These are phyloP conservation scores for Didymosphaeria variabile DNA, from an alignment of 2,329 filamentous ascomycete species.

Conservation along the genomic window DNA sequence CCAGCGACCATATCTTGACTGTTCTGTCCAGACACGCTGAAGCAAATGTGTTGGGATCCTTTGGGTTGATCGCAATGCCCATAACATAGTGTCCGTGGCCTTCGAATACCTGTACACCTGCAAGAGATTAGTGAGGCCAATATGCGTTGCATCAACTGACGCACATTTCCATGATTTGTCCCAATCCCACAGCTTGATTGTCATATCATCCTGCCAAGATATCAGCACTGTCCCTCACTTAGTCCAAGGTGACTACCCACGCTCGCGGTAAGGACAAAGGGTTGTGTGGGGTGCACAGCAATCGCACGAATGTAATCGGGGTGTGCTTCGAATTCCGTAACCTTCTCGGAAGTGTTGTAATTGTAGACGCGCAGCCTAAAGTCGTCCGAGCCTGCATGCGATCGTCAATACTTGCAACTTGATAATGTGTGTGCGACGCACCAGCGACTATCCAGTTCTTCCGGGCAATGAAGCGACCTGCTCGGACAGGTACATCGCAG, in stretches of 20 bases:
- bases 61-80: slow-evolving; percentile 96
- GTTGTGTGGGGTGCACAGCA: slow-evolving; percentile 91
- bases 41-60: slow-evolving; percentile 80
- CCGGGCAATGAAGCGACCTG: slow-evolving; percentile 92
- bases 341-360: slow-evolving; percentile 99
- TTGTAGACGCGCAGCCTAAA: slow-evolving; percentile 87
- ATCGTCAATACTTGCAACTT: slow-evolving; percentile 28
- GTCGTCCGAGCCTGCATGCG: slow-evolving; percentile 73
- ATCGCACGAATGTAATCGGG: slow-evolving; percentile 99
- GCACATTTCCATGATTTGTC: slow-evolving; percentile 94
- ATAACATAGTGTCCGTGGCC: slow-evolving; percentile 97
- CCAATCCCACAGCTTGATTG: slow-evolving; percentile 98
- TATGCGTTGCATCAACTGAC: slow-evolving; percentile 11
- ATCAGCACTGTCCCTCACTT: slow-evolving; percentile 29
- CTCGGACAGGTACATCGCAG: slow-evolving; percentile 96
- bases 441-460: slow-evolving; percentile 99
- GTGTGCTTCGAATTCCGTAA: slow-evolving; percentile 95
- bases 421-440: slow-evolving; percentile 21
- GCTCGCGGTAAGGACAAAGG: slow-evolving; percentile 94
- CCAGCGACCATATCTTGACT: slow-evolving; percentile 97
- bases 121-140: slow-evolving; percentile 29
- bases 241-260: slow-evolving; percentile 30
- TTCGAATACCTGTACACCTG: slow-evolving; percentile 85
- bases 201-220: slow-evolving; percentile 48
- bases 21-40: slow-evolving; percentile 96